Percentiles rank a stretch among this genome's conserved stretches.
Evolutionary conservation across 139 green algal species (phyloP).

Genomic region (Zygnema circumcarinatum): DNA sequence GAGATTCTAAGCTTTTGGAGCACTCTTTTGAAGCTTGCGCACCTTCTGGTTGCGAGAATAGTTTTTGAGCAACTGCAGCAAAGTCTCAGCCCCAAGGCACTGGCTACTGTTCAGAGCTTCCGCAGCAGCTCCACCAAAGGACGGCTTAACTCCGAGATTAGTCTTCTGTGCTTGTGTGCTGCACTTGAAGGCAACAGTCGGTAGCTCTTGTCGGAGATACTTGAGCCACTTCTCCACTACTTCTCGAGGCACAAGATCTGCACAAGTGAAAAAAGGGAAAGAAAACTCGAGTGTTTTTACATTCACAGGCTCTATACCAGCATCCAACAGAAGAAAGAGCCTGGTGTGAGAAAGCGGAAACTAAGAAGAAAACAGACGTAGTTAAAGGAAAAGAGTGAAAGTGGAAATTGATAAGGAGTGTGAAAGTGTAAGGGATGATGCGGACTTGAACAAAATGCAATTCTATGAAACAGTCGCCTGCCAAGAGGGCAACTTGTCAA

Average conservation of each 20-base stretch:
- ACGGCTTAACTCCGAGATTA: slow-evolving; percentile 42
- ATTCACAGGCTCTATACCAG: background rate
- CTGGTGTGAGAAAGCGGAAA: background rate
- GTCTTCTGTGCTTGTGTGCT: slow-evolving; percentile 77
- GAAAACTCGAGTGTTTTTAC: background rate
- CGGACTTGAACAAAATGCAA: no score
- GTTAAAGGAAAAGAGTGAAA: background rate
- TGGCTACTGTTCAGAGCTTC: slow-evolving; percentile 35
- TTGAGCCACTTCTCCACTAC: slow-evolving; percentile 90
- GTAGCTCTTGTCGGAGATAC: slow-evolving; percentile 92
- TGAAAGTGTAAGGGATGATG: no score
- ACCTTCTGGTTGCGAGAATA: slow-evolving; percentile 81
- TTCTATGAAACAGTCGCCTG: no score
- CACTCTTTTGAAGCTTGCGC: no score
- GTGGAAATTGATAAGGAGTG: no score
- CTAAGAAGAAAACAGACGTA: background rate
- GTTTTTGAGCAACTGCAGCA: slow-evolving; percentile 98
- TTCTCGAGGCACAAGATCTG: slow-evolving; percentile 89
- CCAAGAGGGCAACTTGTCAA: no score
- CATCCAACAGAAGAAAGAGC: background rate
- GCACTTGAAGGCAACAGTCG: slow-evolving; percentile 95
- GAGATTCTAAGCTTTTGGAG: no score
- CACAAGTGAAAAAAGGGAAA: background rate
- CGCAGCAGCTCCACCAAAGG: background rate
- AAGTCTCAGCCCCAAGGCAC: slow-evolving; percentile 87